phyloP scores from a whole-genome alignment of 2,329 filamentous ascomycete species.

The Moelleriella libera region DNA sequence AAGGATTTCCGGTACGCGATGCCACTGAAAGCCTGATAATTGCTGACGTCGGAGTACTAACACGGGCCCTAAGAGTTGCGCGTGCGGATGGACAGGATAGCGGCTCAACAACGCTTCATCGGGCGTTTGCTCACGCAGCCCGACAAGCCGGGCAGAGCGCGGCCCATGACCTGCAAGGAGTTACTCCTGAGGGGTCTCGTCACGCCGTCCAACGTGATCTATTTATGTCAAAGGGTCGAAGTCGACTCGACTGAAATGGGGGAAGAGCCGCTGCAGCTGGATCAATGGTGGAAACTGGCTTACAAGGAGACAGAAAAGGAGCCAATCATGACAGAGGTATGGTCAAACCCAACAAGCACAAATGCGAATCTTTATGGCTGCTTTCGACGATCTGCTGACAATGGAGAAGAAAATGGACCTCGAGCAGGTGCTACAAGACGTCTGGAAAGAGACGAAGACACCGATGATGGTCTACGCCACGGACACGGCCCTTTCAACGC shows the following conservation, averaged over 20 bases:
- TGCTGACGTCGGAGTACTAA: not conserved
- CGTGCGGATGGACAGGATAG: constrained; percentile 15
- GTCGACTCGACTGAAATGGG: constrained; percentile 27
- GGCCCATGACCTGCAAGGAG: constrained; percentile 26
- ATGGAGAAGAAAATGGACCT: constrained; percentile 28
- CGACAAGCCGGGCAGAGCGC: constrained; percentile 19
- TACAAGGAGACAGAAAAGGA: constrained; percentile 23
- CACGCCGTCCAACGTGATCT: constrained; percentile 30
- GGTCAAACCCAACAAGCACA: constrained; percentile 1
- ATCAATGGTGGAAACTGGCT: constrained; percentile 44
- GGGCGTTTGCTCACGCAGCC: constrained; percentile 24
- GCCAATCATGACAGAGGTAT: constrained; percentile 35
- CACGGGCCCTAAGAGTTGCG: constrained; percentile 12
- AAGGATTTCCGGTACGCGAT: too few species aligned
- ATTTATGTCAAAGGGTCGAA: constrained; percentile 31
- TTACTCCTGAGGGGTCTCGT: constrained; percentile 38
- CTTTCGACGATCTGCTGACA: too few species aligned
- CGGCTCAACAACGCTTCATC: constrained; percentile 21
- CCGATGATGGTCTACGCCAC: constrained; percentile 39
- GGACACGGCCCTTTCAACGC: constrained; percentile 27
- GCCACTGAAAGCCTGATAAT: too few species aligned
- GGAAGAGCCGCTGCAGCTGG: constrained; percentile 14
- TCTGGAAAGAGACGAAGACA: constrained; percentile 32
- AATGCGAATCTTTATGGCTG: too few species aligned
- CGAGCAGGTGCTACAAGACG: constrained; percentile 28